These are phyloP conservation scores for Suhomyces wounanorum DNA, from an alignment of 1,139 yeast genomes.

Conservation along the genomic window DNA sequence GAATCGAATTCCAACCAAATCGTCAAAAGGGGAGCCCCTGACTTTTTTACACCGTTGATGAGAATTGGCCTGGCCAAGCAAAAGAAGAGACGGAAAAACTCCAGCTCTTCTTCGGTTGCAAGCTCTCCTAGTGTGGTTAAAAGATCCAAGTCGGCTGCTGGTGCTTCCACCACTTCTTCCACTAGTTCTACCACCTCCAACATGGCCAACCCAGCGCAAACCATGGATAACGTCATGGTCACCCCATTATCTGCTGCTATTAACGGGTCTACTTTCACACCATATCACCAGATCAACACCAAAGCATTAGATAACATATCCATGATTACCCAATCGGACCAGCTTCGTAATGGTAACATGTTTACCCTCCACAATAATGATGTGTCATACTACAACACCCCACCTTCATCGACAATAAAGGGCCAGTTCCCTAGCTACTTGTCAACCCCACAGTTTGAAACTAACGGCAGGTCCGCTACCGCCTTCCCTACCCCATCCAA, in stretches of 20 bases:
- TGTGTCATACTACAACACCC: constrained; percentile 20
- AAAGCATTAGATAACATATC: constrained; percentile 42
- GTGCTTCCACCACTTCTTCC: neutral
- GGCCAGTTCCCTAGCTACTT: constrained; percentile 18
- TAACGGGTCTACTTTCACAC: constrained; percentile 20
- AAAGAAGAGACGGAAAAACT: constrained; percentile 18
- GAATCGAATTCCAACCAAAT: constrained; percentile 40
- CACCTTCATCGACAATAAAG: constrained; percentile 23
- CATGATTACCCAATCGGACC: constrained; percentile 25
- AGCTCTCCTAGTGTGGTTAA: constrained; percentile 10
- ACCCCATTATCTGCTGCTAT: constrained; percentile 27
- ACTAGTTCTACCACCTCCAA: neutral
- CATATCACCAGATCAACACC: constrained; percentile 30
- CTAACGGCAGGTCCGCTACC: constrained; percentile 4
- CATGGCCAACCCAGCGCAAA: neutral
- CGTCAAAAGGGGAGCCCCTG: constrained; percentile 48
- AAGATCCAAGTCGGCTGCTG: constrained; percentile 5
- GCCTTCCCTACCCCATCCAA: constrained; percentile 12
- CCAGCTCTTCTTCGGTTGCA: constrained; percentile 10
- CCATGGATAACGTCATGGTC: constrained; percentile 17
- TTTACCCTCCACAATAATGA: constrained; percentile 3
- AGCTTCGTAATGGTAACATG: constrained; percentile 6
- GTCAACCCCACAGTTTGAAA: constrained; percentile 15
- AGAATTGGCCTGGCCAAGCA: constrained; percentile 38
- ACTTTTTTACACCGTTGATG: constrained; percentile 50